A percentile compares a stretch with the other conserved stretches of the same genome.
phyloP scores from a whole-genome alignment of 1,284 basidiomycete genomes.

The Ceratobasidium sp. region DNA sequence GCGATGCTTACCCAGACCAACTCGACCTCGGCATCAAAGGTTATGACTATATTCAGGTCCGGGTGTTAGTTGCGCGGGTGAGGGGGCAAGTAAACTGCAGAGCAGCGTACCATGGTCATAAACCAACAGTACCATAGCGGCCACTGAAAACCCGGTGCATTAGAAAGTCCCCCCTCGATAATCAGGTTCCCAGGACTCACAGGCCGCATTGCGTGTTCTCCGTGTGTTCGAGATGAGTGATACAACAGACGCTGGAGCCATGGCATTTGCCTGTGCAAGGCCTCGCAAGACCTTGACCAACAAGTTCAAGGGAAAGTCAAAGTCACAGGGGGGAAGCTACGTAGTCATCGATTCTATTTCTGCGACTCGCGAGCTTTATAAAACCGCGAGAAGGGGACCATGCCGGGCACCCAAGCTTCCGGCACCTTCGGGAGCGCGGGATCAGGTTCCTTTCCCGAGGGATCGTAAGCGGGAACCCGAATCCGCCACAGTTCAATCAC shows the following conservation, averaged over 20 bases:
- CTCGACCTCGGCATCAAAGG: constrained; percentile 18
- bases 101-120: constrained; percentile 27
- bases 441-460: constrained; percentile 38
- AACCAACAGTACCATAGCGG: constrained; percentile 28
- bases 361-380: constrained; percentile 37
- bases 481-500: constrained; percentile 28
- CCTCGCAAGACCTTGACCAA: neutral
- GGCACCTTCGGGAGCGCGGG: constrained; percentile 23
- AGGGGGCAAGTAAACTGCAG: neutral
- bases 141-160: neutral
- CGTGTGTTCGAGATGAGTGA: constrained; percentile 13
- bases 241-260: neutral
- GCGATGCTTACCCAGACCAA: constrained; percentile 27
- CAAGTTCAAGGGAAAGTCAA: neutral
- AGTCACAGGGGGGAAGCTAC: constrained; percentile 19
- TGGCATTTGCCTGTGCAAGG: constrained; percentile 18
- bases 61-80: neutral
- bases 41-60: neutral
- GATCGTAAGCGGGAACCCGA: constrained; percentile 41
- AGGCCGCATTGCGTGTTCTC: constrained; percentile 35
- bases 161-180: neutral
- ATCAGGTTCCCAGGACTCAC: constrained; percentile 3
- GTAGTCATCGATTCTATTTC: constrained; percentile 25
- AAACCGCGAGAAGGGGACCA: constrained; percentile 24
- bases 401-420: constrained; percentile 39